Percentiles rank a stretch among this genome's conserved stretches.
Evolutionary conservation across 257 asterid species (phyloP).

Genomic region (Solanum boliviense): DNA sequence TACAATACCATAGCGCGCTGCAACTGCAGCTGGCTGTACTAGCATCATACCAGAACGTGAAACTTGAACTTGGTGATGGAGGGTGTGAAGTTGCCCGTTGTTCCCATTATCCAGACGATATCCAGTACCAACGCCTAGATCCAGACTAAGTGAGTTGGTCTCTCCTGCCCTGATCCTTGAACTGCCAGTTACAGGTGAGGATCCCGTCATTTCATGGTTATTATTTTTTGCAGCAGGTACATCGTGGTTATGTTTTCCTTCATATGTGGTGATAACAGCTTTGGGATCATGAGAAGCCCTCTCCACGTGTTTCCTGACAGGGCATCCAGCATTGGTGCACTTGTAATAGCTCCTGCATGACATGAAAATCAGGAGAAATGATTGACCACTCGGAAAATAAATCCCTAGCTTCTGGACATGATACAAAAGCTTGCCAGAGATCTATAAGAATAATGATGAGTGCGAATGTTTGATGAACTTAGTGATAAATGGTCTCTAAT

Average conservation of each 20-base stretch:
- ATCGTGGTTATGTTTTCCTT: constrained; percentile 92
- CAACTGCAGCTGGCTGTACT: constrained; percentile 29
- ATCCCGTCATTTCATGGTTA: constrained; percentile 57
- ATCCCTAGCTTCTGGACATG: not conserved
- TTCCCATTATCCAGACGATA: constrained; percentile 20
- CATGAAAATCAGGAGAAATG: not conserved
- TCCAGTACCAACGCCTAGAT: constrained; percentile 77
- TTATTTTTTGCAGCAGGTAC: constrained; percentile 65
- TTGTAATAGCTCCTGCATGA: constrained; percentile 88
- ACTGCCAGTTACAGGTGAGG: constrained; percentile 19
- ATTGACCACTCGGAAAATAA: not conserved
- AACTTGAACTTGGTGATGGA: constrained; percentile 15
- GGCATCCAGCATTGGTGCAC: constrained; percentile 90
- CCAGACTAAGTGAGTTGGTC: constrained; percentile 54
- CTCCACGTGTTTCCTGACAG: constrained; percentile 93
- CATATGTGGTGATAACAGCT: constrained; percentile 96
- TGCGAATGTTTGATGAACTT: not conserved
- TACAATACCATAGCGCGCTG: constrained; percentile 23
- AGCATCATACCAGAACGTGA: constrained; percentile 26
- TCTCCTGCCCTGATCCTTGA: constrained; percentile 41
- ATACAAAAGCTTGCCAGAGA: not conserved
- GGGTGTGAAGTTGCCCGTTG: constrained; percentile 19
- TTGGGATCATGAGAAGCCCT: constrained; percentile 95
- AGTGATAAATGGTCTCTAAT: not conserved
- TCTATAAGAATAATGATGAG: not conserved